phyloP scores from a whole-genome alignment of 1,139 yeast species.

The Suhomyces chickasaworum region DNA sequence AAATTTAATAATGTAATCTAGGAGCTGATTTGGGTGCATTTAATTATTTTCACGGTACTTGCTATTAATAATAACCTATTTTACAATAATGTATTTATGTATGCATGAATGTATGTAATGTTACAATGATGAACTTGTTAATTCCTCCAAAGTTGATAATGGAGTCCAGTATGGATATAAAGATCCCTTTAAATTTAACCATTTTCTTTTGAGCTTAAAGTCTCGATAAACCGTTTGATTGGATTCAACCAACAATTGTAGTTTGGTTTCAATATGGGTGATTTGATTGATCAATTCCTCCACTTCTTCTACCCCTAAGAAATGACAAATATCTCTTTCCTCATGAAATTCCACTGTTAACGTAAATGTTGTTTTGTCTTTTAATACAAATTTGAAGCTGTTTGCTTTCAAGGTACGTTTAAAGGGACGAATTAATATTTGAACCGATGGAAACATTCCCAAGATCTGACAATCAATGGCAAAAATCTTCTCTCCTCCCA shows the following conservation, averaged over 20 bases:
- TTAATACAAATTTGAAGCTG: slow-evolving; percentile 26
- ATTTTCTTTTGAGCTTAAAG: slow-evolving; percentile 6
- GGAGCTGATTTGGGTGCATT: too few species aligned
- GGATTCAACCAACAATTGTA: slow-evolving; percentile 1
- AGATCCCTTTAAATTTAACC: slow-evolving; percentile 3
- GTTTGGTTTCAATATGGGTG: slow-evolving; percentile 2
- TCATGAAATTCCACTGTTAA: slow-evolving; percentile 29
- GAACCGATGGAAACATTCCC: slow-evolving; percentile 23
- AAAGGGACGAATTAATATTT: slow-evolving; percentile 34
- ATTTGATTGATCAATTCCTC: slow-evolving; percentile 26
- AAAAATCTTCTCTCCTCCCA: slow-evolving; percentile 20
- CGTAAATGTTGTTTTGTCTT: slow-evolving; percentile 15
- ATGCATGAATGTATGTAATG: too few species aligned
- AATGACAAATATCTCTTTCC: slow-evolving; percentile 30
- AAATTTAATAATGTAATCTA: too few species aligned
- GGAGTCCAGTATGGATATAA: slow-evolving; percentile 7
- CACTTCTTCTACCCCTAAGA: slow-evolving; percentile 30
- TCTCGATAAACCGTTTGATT: background rate
- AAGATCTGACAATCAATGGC: slow-evolving; percentile 23
- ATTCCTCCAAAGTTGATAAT: slow-evolving; percentile 1
- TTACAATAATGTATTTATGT: too few species aligned
- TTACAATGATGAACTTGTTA: background rate
- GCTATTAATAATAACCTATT: too few species aligned
- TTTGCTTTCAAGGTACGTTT: slow-evolving; percentile 33
- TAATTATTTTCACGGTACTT: too few species aligned